phyloP scores from a whole-genome alignment of 768 basidiomycete genomes.

The Tulasnella sp. region DNA sequence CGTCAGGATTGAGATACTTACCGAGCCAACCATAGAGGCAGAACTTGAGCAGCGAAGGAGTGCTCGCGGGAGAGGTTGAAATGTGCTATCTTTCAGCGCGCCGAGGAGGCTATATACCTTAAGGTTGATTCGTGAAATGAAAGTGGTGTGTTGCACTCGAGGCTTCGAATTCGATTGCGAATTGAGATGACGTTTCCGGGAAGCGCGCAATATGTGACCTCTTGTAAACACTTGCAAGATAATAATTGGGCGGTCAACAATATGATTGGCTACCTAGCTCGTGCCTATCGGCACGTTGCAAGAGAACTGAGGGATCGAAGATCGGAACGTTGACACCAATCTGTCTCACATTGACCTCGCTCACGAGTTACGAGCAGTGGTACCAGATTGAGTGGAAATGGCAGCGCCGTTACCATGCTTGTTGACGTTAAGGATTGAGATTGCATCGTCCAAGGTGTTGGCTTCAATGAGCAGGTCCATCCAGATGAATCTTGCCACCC shows the following conservation, averaged over 20 bases:
- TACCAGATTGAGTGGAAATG: constrained; percentile 94
- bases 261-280: neutral
- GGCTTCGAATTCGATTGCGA: neutral
- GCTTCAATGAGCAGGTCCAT: constrained; percentile 77
- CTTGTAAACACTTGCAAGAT: neutral
- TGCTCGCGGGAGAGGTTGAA: neutral
- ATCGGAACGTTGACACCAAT: constrained; percentile 92
- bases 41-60: neutral
- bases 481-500: constrained; percentile 82
- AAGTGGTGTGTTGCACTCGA: neutral
- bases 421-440: constrained; percentile 86
- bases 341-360: constrained; percentile 81
- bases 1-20: neutral
- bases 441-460: constrained; percentile 83
- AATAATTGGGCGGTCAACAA: neutral
- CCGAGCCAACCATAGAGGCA: neutral
- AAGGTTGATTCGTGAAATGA: neutral
- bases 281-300: constrained; percentile 42
- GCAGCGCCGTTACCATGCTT: constrained; percentile 91
- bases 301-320: constrained; percentile 82
- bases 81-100: neutral
- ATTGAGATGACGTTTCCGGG: neutral
- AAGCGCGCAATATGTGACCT: neutral
- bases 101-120: constrained; percentile 4
- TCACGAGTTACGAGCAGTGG: constrained; percentile 91